phyloP scores from a whole-genome alignment of 2,329 filamentous ascomycete species.

The Pyrenochaeta sp. region DNA sequence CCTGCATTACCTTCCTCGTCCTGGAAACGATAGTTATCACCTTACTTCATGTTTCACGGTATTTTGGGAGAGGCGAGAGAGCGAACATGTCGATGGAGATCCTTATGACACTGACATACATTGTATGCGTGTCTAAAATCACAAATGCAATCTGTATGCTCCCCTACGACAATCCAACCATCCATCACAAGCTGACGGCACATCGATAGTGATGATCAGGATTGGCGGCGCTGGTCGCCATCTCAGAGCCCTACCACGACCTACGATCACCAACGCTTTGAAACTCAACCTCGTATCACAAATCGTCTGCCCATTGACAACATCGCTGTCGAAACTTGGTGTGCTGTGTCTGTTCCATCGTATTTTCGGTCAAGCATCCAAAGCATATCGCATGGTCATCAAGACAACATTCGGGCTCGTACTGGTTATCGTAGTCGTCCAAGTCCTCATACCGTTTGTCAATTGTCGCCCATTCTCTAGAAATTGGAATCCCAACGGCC shows the following conservation, averaged over 20 bases:
- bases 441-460: conserved; percentile 29
- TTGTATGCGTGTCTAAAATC: conserved; percentile 23
- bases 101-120: conserved; percentile 30
- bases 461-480: conserved; percentile 33
- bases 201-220: conserved; percentile 18
- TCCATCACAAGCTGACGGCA: not conserved
- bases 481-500: conserved; percentile 14
- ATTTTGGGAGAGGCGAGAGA: conserved; percentile 16
- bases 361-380: conserved; percentile 18
- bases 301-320: conserved; percentile 33
- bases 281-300: conserved; percentile 22
- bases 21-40: conserved; percentile 27
- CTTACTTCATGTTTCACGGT: conserved; percentile 24
- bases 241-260: conserved; percentile 3
- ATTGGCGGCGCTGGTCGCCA: conserved; percentile 30
- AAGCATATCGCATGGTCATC: conserved; percentile 16
- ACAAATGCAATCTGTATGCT: conserved; percentile 22
- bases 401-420: conserved; percentile 21
- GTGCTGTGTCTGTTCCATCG: conserved; percentile 24
- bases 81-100: conserved; percentile 20
- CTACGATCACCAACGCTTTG: conserved; percentile 13
- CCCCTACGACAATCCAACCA: not conserved
- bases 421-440: conserved; percentile 20
- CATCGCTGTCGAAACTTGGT: conserved; percentile 29
- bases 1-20: conserved; percentile 24